phyloP scores from a whole-genome alignment of 371 early-diverging fungal genomes.

The Mortierella sp. region DNA sequence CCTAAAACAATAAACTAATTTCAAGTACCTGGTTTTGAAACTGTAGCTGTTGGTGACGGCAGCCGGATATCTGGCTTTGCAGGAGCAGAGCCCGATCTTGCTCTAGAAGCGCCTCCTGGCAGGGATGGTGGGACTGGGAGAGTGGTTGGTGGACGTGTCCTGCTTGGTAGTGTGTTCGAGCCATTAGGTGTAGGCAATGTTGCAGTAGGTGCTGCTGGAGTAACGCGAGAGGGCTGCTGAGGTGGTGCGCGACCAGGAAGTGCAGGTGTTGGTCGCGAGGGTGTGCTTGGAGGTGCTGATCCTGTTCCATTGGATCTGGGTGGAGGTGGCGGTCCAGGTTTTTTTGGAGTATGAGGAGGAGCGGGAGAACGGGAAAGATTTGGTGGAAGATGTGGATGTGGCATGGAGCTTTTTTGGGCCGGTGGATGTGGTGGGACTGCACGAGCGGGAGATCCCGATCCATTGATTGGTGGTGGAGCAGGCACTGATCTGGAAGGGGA shows the following conservation, averaged over 20 bases:
- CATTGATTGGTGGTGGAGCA: slow-evolving; percentile 53
- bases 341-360: slow-evolving; percentile 42
- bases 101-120: slow-evolving; percentile 30
- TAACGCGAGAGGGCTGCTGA: slow-evolving; percentile 39
- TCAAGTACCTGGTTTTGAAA: slow-evolving; percentile 19
- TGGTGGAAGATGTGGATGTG: slow-evolving; percentile 34
- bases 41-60: slow-evolving; percentile 15
- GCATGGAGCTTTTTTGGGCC: slow-evolving; percentile 47
- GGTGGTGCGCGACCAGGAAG: slow-evolving; percentile 43
- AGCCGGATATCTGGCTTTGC: slow-evolving; percentile 24
- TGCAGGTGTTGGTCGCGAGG: slow-evolving; percentile 45
- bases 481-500: slow-evolving; percentile 44
- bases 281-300: slow-evolving; percentile 59
- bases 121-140: slow-evolving; percentile 16
- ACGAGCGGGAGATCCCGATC: slow-evolving; percentile 36
- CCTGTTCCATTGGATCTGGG: slow-evolving; percentile 39
- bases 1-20: not conserved
- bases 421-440: slow-evolving; percentile 39
- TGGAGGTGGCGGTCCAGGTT: slow-evolving; percentile 46
- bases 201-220: slow-evolving; percentile 33
- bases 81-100: slow-evolving; percentile 47
- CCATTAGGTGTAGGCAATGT: slow-evolving; percentile 18
- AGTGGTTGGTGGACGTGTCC: slow-evolving; percentile 26
- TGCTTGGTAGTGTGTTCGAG: slow-evolving; percentile 21
- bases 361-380: slow-evolving; percentile 50